phyloP scores from a whole-genome alignment of 1,284 basidiomycete species.

The Puccinia horiana region DNA sequence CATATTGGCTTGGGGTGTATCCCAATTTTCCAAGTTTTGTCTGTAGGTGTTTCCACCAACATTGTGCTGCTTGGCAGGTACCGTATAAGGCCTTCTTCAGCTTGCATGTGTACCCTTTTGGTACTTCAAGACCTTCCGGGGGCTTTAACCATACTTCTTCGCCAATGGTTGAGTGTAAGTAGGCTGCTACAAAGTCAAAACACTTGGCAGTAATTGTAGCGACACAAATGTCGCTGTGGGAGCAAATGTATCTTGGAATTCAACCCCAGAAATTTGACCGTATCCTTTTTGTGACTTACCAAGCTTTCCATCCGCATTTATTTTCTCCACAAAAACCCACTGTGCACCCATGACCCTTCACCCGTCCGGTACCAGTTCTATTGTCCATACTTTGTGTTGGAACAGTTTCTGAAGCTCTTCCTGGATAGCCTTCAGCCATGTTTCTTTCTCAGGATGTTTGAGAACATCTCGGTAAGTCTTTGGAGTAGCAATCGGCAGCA shows the following conservation, averaged over 20 bases:
- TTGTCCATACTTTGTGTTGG: background rate
- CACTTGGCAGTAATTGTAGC: background rate
- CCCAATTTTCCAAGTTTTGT: background rate
- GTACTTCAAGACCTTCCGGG: background rate
- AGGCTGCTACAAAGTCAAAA: slow-evolving; percentile 40
- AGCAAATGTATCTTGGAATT: slow-evolving; percentile 27
- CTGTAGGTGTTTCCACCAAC: slow-evolving; percentile 37
- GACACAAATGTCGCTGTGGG: slow-evolving; percentile 30
- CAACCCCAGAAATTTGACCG: background rate
- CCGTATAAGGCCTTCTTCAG: slow-evolving; percentile 20
- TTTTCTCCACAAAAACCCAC: slow-evolving; percentile 23
- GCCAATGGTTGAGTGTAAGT: background rate
- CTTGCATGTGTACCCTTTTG: background rate
- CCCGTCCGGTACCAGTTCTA: background rate
- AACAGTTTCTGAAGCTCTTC: slow-evolving; percentile 18
- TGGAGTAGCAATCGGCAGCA: background rate
- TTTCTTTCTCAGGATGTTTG: slow-evolving; percentile 10
- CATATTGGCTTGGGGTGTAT: slow-evolving; percentile 10
- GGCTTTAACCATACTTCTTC: slow-evolving; percentile 8
- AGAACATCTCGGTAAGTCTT: background rate
- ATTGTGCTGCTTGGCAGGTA: slow-evolving; percentile 6
- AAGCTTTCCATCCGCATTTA: background rate
- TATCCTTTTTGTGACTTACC: background rate
- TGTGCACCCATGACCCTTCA: background rate
- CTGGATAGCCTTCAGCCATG: background rate